These are phyloP conservation scores for Stygiomarasmius scandens DNA, from an alignment of 1,284 basidiomycete species.

Conservation along the genomic window DNA sequence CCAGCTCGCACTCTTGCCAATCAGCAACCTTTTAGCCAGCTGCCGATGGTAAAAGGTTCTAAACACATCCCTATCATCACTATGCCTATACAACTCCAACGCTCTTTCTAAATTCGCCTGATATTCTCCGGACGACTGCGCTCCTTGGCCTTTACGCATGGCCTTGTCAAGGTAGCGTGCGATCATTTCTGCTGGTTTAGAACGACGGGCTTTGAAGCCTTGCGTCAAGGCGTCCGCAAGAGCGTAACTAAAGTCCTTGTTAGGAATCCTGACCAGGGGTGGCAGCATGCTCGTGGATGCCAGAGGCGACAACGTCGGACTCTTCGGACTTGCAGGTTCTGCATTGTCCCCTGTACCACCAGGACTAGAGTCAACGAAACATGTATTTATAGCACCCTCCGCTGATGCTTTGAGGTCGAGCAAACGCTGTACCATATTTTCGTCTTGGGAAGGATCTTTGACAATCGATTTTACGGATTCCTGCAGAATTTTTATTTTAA, in stretches of 20 bases:
- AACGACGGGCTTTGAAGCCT: conserved; percentile 82
- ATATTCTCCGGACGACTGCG: conserved; percentile 68
- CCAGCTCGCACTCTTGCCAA: conserved; percentile 86
- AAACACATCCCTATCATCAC: conserved; percentile 92
- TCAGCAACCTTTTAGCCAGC: conserved; percentile 86
- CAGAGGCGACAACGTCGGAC: conserved; percentile 10
- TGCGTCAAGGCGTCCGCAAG: conserved; percentile 77
- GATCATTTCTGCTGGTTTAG: conserved; percentile 93
- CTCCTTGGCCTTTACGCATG: conserved; percentile 79
- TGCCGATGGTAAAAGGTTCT: conserved; percentile 92
- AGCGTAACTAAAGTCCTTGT: conserved; percentile 61
- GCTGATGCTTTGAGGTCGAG: conserved; percentile 72
- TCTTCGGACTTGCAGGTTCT: background rate
- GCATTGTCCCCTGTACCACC: conserved; percentile 10
- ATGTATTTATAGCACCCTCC: conserved; percentile 49
- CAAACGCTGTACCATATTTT: conserved; percentile 80
- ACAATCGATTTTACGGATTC: conserved; percentile 59
- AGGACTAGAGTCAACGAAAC: conserved; percentile 45
- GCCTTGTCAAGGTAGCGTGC: conserved; percentile 88
- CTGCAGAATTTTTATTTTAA: conserved; percentile 34
- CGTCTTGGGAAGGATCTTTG: conserved; percentile 57
- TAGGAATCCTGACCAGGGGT: conserved; percentile 34
- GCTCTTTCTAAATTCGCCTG: conserved; percentile 74
- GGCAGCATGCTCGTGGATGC: conserved; percentile 31
- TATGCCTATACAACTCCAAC: conserved; percentile 85